Evolutionary conservation across 345 rosid genomes (phyloP).

Genomic region (Boechera divaricarpa): DNA sequence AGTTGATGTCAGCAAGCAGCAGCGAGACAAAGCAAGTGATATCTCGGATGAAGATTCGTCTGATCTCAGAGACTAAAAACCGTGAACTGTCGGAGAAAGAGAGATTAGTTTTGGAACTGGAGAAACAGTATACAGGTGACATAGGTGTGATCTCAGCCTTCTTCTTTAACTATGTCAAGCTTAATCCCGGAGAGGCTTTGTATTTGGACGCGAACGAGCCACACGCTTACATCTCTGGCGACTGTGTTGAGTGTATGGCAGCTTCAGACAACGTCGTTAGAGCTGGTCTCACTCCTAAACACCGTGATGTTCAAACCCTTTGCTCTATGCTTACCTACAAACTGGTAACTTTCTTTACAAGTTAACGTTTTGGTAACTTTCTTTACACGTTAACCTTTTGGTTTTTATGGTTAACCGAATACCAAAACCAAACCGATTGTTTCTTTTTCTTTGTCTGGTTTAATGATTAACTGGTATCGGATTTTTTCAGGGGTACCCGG

Average conservation of each 20-base stretch:
- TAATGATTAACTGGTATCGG: slow-evolving; percentile 18
- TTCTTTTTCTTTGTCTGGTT: background rate
- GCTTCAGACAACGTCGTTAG: slow-evolving; percentile 98
- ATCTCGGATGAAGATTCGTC: slow-evolving; percentile 63
- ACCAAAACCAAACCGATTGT: background rate
- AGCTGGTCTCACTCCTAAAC: slow-evolving; percentile 98
- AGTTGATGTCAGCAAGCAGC: slow-evolving; percentile 68
- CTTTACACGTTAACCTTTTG: background rate
- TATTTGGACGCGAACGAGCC: slow-evolving; percentile 92
- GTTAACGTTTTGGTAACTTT: background rate
- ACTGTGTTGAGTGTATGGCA: slow-evolving; percentile 97
- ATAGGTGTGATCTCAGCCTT: slow-evolving; percentile 86
- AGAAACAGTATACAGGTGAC: slow-evolving; percentile 80
- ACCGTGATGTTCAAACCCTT: slow-evolving; percentile 82
- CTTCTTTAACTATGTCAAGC: slow-evolving; percentile 83
- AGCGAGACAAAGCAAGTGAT: slow-evolving; percentile 60
- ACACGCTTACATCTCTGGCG: slow-evolving; percentile 89
- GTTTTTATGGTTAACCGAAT: slow-evolving; percentile 1
- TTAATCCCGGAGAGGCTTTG: slow-evolving; percentile 92
- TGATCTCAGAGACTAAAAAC: slow-evolving; percentile 54
- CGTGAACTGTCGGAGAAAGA: slow-evolving; percentile 82
- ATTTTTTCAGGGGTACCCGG: slow-evolving; percentile 73
- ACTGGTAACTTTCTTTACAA: slow-evolving; percentile 57
- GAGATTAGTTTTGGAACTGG: slow-evolving; percentile 68
- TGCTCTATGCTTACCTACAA: slow-evolving; percentile 98